Evolutionary conservation across 2,329 filamentous ascomycete species (phyloP).

Genomic region (Colletotrichum sp.): DNA sequence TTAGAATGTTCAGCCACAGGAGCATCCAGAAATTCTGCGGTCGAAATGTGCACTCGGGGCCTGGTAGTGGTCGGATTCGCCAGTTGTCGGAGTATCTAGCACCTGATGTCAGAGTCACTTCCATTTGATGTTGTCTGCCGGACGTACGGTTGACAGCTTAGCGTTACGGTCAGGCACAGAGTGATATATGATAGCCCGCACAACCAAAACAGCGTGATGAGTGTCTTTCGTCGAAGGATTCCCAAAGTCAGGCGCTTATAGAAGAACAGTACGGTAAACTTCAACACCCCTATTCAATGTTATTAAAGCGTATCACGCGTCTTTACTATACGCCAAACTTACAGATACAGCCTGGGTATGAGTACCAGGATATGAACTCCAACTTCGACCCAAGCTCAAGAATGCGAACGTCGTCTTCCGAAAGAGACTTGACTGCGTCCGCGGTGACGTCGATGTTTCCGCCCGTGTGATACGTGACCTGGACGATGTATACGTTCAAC

Average conservation of each 20-base stretch:
- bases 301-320: neutral
- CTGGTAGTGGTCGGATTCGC: constrained; percentile 26
- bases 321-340: neutral
- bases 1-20: constrained; percentile 26
- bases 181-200: constrained; percentile 22
- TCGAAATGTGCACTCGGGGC: constrained; percentile 19
- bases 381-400: constrained; percentile 26
- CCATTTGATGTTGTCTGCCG: rapidly evolving
- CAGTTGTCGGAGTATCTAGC: constrained; percentile 24
- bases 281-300: constrained; percentile 24
- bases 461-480: constrained; percentile 28
- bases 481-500: constrained; percentile 24
- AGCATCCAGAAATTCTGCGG: constrained; percentile 28
- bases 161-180: constrained; percentile 18
- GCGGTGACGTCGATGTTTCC: constrained; percentile 26
- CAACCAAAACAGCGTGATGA: constrained; percentile 24
- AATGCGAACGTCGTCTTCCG: constrained; percentile 24
- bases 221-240: constrained; percentile 18
- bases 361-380: constrained; percentile 29
- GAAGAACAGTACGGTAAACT: constrained; percentile 31
- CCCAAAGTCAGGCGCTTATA: constrained; percentile 28
- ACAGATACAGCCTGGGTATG: constrained; percentile 31
- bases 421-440: constrained; percentile 12
- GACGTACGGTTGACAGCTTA: constrained; percentile 22
- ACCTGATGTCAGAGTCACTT: neutral